phyloP scores from a whole-genome alignment of 345 rosid genomes.

The Bruguiera gymnorhiza region DNA sequence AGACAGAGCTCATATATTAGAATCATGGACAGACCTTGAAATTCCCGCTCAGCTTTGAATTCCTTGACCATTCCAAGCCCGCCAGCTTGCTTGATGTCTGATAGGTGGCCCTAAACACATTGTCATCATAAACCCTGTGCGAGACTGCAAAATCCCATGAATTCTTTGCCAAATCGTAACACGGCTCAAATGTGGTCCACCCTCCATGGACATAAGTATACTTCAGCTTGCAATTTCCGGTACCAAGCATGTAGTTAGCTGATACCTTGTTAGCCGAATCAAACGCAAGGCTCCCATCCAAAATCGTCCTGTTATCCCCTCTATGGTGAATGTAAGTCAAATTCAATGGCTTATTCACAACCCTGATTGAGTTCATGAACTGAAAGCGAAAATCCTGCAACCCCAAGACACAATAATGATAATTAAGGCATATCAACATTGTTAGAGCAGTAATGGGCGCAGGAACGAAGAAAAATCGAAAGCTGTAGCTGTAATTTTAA shows the following conservation, averaged over 20 bases:
- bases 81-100: constrained; percentile 64
- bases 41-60: constrained; percentile 50
- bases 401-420: background rate
- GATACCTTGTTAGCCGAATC: constrained; percentile 77
- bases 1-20: background rate
- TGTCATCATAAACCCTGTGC: constrained; percentile 52
- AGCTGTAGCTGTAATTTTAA: too few relatives aligned
- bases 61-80: constrained; percentile 81
- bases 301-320: constrained; percentile 57
- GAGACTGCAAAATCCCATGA: constrained; percentile 83
- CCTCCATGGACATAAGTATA: constrained; percentile 65
- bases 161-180: constrained; percentile 70
- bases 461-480: too few relatives aligned
- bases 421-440: too few relatives aligned
- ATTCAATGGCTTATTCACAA: constrained; percentile 77
- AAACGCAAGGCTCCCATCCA: constrained; percentile 61
- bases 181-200: constrained; percentile 68
- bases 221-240: constrained; percentile 78
- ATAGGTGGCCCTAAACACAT: constrained; percentile 66
- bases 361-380: constrained; percentile 74
- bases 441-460: too few relatives aligned
- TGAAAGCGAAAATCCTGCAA: constrained; percentile 83
- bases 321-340: constrained; percentile 72
- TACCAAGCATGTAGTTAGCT: constrained; percentile 66
- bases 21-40: constrained; percentile 52